Evolutionary conservation across 192 early-diverging fungal species (phyloP), one percentile per base, ranked within the genome.

Genomic region (Mortierella claussenii): DNA sequence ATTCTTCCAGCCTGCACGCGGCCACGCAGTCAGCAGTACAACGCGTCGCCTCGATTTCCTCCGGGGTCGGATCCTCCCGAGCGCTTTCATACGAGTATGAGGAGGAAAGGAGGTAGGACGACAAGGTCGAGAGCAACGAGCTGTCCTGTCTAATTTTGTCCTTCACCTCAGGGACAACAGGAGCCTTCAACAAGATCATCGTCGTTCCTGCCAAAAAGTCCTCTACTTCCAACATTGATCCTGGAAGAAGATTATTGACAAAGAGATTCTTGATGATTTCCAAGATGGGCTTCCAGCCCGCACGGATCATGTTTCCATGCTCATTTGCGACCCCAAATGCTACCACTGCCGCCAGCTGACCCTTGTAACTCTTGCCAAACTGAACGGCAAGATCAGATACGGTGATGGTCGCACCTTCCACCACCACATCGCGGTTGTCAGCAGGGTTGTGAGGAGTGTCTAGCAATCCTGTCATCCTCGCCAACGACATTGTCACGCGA

Each of bases 301-400:
- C 63, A 15, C 81, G 85, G 71, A 99, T 47, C 63, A 86, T 59
- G 46, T 90, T 89, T 31, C 90, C 83, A 81, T 89, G 82, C 76
- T 94, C 82, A 37, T 69, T 79, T 43, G 85, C 83, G 46, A 95
- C 82, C 27, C 87, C 90, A 80, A 98, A 94, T 59, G 95, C 83
- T n/a, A 97, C 83, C 7, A 96, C 91, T 43, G 94, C 85, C 6
- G 94, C 95, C 50, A 97, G 81, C 80, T 98, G 96, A n/a, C 91
- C 92, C 43, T 91, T 89, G 64, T 93, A 93, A 64, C 92, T 94
- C 36, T 88, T 83, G 55, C 97, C 97, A 86, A 99, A 92, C 37
- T 95, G 92, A 21, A 96, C 87, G 0, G 91, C 85, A 43, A 87
- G 65, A 34, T 89, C 82, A 15, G 90, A 90, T 15, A 94, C 75